phyloP scores from a whole-genome alignment of 192 early-diverging fungal species.

The Umbelopsis vinacea region DNA sequence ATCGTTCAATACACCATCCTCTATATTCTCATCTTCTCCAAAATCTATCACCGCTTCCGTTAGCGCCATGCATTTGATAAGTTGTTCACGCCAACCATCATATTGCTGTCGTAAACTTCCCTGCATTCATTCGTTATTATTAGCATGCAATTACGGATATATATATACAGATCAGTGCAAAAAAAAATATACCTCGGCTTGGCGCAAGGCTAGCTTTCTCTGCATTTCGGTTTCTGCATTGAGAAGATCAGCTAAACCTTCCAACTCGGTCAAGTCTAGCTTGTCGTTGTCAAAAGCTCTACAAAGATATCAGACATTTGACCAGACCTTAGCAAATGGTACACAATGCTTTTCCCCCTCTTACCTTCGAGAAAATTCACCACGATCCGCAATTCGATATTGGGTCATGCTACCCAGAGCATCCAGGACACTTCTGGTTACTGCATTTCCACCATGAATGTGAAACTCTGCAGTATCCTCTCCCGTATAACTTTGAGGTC shows the following conservation, averaged over 20 bases:
- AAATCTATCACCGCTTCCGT: conserved; percentile 80
- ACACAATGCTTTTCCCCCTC: background rate
- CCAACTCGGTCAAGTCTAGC: conserved; percentile 71
- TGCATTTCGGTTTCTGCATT: conserved; percentile 84
- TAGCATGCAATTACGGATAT: background rate
- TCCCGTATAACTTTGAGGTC: conserved; percentile 73
- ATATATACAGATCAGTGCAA: background rate
- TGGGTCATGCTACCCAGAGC: conserved; percentile 52
- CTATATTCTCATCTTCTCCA: conserved; percentile 81
- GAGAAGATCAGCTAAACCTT: conserved; percentile 74
- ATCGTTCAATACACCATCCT: conserved; percentile 64
- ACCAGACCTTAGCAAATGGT: background rate
- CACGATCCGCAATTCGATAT: conserved; percentile 71
- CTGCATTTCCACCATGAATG: conserved; percentile 75
- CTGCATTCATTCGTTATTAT: conserved; percentile 23
- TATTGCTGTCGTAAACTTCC: conserved; percentile 67
- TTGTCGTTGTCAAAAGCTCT: conserved; percentile 78
- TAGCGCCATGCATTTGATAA: conserved; percentile 63
- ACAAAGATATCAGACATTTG: background rate
- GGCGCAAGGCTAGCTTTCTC: conserved; percentile 64
- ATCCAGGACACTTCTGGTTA: conserved; percentile 57
- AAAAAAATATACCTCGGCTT: conserved; percentile 55
- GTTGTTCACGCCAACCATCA: conserved; percentile 62
- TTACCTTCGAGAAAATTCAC: conserved; percentile 76
- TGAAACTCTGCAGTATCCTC: conserved; percentile 80